phyloP scores from a whole-genome alignment of 805 yeast species.

The Ogataea minuta region DNA sequence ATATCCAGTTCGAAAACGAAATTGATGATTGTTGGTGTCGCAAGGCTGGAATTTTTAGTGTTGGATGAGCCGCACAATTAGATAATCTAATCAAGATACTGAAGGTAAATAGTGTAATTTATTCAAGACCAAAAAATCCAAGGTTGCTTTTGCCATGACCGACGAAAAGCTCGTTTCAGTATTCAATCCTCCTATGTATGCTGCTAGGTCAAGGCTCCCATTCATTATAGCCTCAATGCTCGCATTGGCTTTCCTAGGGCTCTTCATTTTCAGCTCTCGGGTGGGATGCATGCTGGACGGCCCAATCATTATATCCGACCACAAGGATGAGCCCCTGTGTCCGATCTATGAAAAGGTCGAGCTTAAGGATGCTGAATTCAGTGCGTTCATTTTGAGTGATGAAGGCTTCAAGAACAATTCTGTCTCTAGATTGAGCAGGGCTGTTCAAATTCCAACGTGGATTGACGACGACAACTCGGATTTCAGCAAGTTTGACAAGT shows the following conservation, averaged over 20 bases:
- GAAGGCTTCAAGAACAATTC: slow-evolving; percentile 35
- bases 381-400: slow-evolving; percentile 33
- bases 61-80: slow-evolving; percentile 10
- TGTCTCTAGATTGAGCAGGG: slow-evolving; percentile 43
- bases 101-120: background rate
- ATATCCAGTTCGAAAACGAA: slow-evolving; percentile 37
- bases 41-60: slow-evolving; percentile 29
- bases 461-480: slow-evolving; percentile 29
- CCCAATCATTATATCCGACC: background rate
- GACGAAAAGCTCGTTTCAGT: no score
- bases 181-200: no score
- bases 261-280: no score
- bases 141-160: background rate
- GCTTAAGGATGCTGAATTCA: slow-evolving; percentile 16
- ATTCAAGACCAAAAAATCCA: background rate
- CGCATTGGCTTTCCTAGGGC: no score
- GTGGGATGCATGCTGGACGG: no score
- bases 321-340: slow-evolving; percentile 21
- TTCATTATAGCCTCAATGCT: no score
- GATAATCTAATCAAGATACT: no score
- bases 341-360: slow-evolving; percentile 26
- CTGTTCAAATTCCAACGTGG: slow-evolving; percentile 53
- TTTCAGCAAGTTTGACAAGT: slow-evolving; percentile 23
- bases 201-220: no score
- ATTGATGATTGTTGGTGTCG: slow-evolving; percentile 41